Base-by-base conservation (phyloP, 2,329 filamentous ascomycete species). In the Nemania sp. region DNA sequence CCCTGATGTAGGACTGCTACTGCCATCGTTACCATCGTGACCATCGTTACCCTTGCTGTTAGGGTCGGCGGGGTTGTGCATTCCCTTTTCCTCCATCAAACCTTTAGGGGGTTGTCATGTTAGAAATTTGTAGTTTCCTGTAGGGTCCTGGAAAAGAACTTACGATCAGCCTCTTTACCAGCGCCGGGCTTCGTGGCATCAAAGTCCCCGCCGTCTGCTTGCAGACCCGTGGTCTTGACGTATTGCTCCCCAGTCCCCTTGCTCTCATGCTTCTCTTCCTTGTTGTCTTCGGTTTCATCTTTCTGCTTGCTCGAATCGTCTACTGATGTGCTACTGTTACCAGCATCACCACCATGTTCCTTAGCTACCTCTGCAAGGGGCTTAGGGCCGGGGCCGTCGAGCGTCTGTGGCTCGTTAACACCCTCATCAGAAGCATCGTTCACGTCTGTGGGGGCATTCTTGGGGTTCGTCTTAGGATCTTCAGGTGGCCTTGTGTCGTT, bases 191-290 rank as follows among this genome's bases (percentile, higher is more conserved):
- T 86, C 7, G 84, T 80, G 3, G 87, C 89, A 73, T 92, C 90
- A 75, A 92, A 91, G 72, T 92, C 84, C 5, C 90, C 90, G 0
- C 90, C 90, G 45, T 93, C 89, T 18, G 89, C 88, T 38, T 82
- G 79, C 29, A 91, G 77, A 0, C 90, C 90, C 0, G 83, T 84
- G 24, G 84, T 85, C 78, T 85, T 87, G 70, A 90, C 83, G 66
- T 86, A 86, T 73, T 86, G 75, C 76, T 88, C 85, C 6, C 88
- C 88, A 0, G 85, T 88, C 1, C 84, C 85, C 69, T 84, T 79
- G 15, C 79, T 77, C 11, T 75, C 62, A 45, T 71, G 67, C 27
- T 75, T 72, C 1, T 70, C 71, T 22, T 65, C 72, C 8, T 68
- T 74, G 13, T 67, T 64, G 13, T 66, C 56, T 4, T 74, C 72